Evolutionary conservation across 768 basidiomycete genomes (phyloP), one percentile per base, ranked within the genome.

Genomic region (Lentinula raphanica): DNA sequence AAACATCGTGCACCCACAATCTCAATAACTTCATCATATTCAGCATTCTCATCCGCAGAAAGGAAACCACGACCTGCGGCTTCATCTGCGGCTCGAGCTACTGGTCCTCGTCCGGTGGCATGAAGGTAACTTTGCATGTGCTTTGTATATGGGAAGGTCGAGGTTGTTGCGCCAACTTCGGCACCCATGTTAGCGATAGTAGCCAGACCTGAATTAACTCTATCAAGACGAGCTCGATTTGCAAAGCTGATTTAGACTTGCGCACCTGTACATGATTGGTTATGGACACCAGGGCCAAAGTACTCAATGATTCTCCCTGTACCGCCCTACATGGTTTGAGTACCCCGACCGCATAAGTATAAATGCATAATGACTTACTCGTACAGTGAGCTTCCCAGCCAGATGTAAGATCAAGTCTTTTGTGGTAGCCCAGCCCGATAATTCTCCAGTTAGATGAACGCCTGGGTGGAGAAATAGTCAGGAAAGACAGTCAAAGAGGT

Each of bases 141-240:
- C 17, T 82, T 72, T 15, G 93, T 94, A 73, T 98, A 99, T 4
- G 96, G 95, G 81, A 99, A 99, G 5, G 90, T 93, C 1, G 95
- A 96, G 0, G 97, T 98, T 1, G 97, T 99, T n/a, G 97, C 97
- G 38, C 97, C 97, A n/a, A 98, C 95, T 77, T 99, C 97, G 12
- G 97, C 97, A 51, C 97, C 97, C 97, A 98, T 99, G 72, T 99
- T 98, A 44, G 92, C 90, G 56, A 99, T 90, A 1, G 97, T 98
- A 1, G 96, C 97, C 55, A 97, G 75, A 56, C 92, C 90, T 90
- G 50, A 11, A 38, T n/a, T n/a, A n/a, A n/a, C 21, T 17, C 17
- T 39, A 25, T 46, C 8, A n/a, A 21, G 11, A 40, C 0, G 32
- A 42, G 42, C 29, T 42, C 31, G 21, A 29, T 3, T 7, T 39